A percentile compares a stretch with the other conserved stretches of the same genome.
These are phyloP conservation scores for Solanum hybrid DNA, from an alignment of 305 asterid species.

Conservation along the genomic window DNA sequence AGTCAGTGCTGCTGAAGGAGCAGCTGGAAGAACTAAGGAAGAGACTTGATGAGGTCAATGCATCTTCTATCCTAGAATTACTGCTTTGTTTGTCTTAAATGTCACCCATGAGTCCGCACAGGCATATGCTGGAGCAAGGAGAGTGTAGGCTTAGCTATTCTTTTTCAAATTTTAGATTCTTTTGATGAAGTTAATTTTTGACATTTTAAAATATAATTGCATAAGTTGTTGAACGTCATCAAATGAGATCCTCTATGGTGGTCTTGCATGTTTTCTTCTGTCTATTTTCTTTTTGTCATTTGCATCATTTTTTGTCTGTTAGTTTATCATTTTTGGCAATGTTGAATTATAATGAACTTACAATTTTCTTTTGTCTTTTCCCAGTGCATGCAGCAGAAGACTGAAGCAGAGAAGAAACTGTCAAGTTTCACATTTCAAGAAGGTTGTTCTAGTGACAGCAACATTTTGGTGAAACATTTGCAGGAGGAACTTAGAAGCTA, in stretches of 20 bases:
- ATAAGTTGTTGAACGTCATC: not conserved
- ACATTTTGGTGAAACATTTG: conserved; percentile 73
- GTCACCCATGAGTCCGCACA: not conserved
- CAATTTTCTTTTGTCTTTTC: conserved; percentile 16
- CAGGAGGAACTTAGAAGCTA: conserved; percentile 79
- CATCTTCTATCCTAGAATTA: not conserved
- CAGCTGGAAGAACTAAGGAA: conserved; percentile 57
- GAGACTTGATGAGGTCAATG: conserved; percentile 56
- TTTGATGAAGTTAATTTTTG: not conserved
- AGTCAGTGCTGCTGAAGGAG: conserved; percentile 50
- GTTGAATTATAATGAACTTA: conserved; percentile 11
- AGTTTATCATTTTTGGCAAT: not conserved
- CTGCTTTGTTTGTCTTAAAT: not conserved
- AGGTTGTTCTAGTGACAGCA: conserved; percentile 42
- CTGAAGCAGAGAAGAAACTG: conserved; percentile 50
- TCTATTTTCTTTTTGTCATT: conserved; percentile 1
- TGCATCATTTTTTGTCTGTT: conserved; percentile 3
- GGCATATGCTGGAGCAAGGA: not conserved
- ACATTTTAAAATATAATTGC: not conserved
- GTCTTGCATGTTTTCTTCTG: not conserved
- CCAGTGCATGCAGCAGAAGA: conserved; percentile 72
- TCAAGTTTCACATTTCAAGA: conserved; percentile 37
- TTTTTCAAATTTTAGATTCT: not conserved
- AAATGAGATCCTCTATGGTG: not conserved
- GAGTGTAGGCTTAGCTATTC: not conserved